Evolutionary conservation across 495 filamentous ascomycete species (phyloP).

Genomic region (Cryomyces antarcticus): DNA sequence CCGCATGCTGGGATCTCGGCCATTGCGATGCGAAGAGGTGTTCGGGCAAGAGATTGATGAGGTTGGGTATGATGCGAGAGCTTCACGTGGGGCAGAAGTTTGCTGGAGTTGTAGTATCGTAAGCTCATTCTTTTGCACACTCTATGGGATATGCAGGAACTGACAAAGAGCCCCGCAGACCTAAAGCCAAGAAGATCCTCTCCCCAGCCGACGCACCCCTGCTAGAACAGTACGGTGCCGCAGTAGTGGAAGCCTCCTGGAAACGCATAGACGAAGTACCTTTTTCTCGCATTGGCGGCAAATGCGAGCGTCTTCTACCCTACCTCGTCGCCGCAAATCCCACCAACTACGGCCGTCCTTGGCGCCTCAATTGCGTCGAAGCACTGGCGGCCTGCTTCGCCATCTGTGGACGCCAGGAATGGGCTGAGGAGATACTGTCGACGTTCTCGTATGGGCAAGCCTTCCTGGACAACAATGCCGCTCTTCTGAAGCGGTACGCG

Average conservation of each 20-base stretch:
- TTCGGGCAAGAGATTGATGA: constrained; percentile 84
- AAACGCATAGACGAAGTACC: constrained; percentile 79
- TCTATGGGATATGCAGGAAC: constrained; percentile 1
- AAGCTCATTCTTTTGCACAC: constrained; percentile 10
- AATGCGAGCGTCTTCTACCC: constrained; percentile 74
- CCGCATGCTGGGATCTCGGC: constrained; percentile 91
- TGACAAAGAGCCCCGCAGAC: constrained; percentile 24
- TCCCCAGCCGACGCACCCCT: constrained; percentile 64
- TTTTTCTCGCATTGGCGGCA: constrained; percentile 81
- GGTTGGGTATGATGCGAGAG: constrained; percentile 81
- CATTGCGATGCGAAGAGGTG: constrained; percentile 96
- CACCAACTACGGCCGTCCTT: constrained; percentile 92
- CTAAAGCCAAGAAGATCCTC: constrained; percentile 70
- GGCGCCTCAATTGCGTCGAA: constrained; percentile 87
- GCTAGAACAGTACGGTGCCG: constrained; percentile 74
- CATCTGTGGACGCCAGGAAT: constrained; percentile 80
- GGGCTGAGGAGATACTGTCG: constrained; percentile 63
- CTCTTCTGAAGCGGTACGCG: constrained; percentile 65
- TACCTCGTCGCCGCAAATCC: constrained; percentile 93
- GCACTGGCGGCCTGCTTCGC: constrained; percentile 79
- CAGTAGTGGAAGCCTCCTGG: constrained; percentile 96
- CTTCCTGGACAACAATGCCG: constrained; percentile 74
- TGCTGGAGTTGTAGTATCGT: constrained; percentile 76
- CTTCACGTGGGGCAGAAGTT: constrained; percentile 80
- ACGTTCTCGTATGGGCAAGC: constrained; percentile 75